These are phyloP conservation scores for Barnettozyma salicaria DNA, from an alignment of 805 yeast species.

Conservation along the genomic window DNA sequence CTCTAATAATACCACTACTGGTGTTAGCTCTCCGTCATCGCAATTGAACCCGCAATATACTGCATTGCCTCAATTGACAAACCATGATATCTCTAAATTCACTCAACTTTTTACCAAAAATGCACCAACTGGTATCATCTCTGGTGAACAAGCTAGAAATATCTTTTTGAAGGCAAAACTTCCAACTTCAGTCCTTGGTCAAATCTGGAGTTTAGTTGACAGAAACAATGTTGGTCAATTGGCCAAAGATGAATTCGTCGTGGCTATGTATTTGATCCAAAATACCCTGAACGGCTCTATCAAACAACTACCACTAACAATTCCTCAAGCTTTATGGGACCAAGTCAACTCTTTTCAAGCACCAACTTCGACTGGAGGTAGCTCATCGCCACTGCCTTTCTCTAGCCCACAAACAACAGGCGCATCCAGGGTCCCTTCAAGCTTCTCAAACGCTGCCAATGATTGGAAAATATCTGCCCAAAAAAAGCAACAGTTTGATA, in stretches of 20 bases:
- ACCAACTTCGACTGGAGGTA: conserved; percentile 15
- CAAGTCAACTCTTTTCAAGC: conserved; percentile 24
- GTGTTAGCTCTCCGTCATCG: conserved; percentile 27
- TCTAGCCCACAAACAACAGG: conserved; percentile 16
- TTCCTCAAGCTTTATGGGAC: conserved; percentile 41
- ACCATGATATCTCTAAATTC: conserved; percentile 56
- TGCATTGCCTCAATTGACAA: conserved; percentile 45
- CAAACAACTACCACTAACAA: conserved; percentile 45
- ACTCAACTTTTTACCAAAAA: conserved; percentile 70
- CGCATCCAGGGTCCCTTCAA: conserved; percentile 32
- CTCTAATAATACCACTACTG: conserved; percentile 28
- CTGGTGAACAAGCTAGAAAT: conserved; percentile 76
- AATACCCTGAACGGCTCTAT: conserved; percentile 62
- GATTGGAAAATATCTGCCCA: conserved; percentile 68
- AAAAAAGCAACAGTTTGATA: conserved; percentile 72
- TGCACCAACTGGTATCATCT: conserved; percentile 49
- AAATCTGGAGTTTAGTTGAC: conserved; percentile 87
- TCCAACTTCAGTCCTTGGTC: conserved; percentile 71
- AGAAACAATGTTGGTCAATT: conserved; percentile 67
- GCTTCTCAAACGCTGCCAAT: conserved; percentile 32
- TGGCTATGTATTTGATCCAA: conserved; percentile 95
- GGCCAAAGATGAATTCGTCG: conserved; percentile 67
- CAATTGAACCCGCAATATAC: conserved; percentile 23
- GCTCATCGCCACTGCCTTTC: conserved; percentile 7
- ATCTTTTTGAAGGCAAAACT: conserved; percentile 86